Evolutionary conservation across 257 asterid genomes (phyloP), one percentile per base, ranked within the genome.

Genomic region (Capsicum rhomboideum): DNA sequence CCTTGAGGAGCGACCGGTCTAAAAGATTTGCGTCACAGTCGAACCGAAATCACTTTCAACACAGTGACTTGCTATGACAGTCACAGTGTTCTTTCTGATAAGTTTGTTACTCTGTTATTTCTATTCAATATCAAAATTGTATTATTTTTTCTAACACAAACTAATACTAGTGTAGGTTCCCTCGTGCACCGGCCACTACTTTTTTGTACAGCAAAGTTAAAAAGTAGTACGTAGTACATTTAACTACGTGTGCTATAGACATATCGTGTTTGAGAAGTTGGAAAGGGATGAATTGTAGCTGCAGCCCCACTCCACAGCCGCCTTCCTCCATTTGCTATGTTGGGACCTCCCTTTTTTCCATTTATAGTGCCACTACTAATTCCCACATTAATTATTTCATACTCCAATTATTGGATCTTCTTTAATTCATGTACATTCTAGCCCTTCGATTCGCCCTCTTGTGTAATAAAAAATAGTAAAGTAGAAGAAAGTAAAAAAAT

Each of bases 321-420:
- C 71, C 83, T 58, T 79, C 37, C 71, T 79, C 72, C 83, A 56
- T 59, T 79, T 79, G 9, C 83, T 55, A 59, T 79, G 72, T 55
- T 37, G 71, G 31, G 69, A 79, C 68, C 71, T 58, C 83, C 8
- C 28, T 6, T 1, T 59, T 40, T 58, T 31, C 55, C 71, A 31
- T n/a, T 58, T 79, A 54, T 79, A 58, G 17, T 53, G 52, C 71
- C 68, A 20, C 12, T 31, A 5, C 82, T 64, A 16, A 31, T n/a
- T 50, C 55, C 26, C 8, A 77, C 46, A 8, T 50, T 29, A 64
- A 64, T 42, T 14, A 71, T 69, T 44, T 11, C 7, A 37, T 71
- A 13, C 56, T 72, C 79, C 12, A 72, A 72, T 74, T 55, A 50
- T 77, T 77, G 63, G 6, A 49, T 50, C 10, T 50, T 14, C 26